These are phyloP conservation scores for Trypanosomatidae sp. DNA, from an alignment of 208 protist genomes.

Conservation along the genomic window DNA sequence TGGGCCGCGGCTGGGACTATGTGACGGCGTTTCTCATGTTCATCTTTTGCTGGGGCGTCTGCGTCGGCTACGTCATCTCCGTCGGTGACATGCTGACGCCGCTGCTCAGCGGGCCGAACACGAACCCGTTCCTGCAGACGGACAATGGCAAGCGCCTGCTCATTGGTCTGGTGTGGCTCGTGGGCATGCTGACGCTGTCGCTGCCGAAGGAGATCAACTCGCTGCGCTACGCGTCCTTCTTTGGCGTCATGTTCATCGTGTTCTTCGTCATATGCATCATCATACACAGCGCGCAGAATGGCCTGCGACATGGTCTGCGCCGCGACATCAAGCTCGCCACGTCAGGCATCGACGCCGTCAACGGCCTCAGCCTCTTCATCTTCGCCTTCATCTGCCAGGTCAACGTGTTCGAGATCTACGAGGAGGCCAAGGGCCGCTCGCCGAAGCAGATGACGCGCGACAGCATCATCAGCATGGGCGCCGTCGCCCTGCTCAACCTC, in stretches of 20 bases:
- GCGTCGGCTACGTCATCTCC: conserved; percentile 70
- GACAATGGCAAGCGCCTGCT: conserved; percentile 24
- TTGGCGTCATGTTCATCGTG: conserved; percentile 58
- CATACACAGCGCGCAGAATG: conserved; percentile 37
- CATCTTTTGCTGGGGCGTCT: conserved; percentile 70
- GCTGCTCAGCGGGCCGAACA: conserved; percentile 12
- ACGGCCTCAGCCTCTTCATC: conserved; percentile 57
- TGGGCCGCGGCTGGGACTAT: conserved; percentile 55
- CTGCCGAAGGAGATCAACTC: conserved; percentile 83
- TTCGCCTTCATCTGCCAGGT: conserved; percentile 75
- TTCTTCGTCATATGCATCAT: conserved; percentile 70
- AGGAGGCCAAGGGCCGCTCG: conserved; percentile 36
- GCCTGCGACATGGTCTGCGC: conserved; percentile 13
- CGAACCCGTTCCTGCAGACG: conserved; percentile 26
- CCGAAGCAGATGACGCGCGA: conserved; percentile 26
- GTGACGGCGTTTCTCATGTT: conserved; percentile 62
- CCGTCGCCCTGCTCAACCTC: conserved; percentile 61
- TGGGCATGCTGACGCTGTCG: conserved; percentile 56
- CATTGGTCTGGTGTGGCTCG: conserved; percentile 28
- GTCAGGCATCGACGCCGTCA: conserved; percentile 25
- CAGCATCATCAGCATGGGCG: conserved; percentile 30
- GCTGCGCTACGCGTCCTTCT: conserved; percentile 58
- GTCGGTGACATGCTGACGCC: conserved; percentile 47
- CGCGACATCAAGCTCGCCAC: conserved; percentile 18
- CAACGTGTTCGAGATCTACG: conserved; percentile 60